Percentiles rank a stretch among this genome's conserved stretches.
These are phyloP conservation scores for Paraconiothyrium sp. DNA, from an alignment of 2,329 filamentous ascomycete genomes.

Conservation along the genomic window DNA sequence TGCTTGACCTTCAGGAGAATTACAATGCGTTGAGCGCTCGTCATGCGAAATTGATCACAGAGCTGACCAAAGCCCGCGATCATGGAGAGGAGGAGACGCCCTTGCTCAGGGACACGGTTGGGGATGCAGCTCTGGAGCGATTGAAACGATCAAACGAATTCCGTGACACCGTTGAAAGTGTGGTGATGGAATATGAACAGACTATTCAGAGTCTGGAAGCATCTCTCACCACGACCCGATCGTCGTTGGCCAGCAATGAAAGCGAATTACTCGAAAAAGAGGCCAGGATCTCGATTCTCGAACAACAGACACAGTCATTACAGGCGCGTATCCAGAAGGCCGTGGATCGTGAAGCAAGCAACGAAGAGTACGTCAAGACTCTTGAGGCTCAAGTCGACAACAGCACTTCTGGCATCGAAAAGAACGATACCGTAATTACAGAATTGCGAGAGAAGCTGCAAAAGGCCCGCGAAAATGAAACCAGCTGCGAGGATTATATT, in stretches of 20 bases:
- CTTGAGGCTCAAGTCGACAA: slow-evolving; percentile 90
- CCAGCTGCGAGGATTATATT: slow-evolving; percentile 93
- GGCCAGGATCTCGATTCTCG: slow-evolving; percentile 89
- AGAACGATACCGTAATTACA: slow-evolving; percentile 82
- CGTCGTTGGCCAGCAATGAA: slow-evolving; percentile 84
- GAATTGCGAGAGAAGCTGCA: slow-evolving; percentile 92
- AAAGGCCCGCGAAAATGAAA: slow-evolving; percentile 88
- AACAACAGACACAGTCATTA: slow-evolving; percentile 90
- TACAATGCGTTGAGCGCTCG: slow-evolving; percentile 90
- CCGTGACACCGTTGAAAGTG: slow-evolving; percentile 92
- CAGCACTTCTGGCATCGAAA: slow-evolving; percentile 90
- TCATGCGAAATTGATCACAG: slow-evolving; percentile 93
- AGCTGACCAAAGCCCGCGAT: slow-evolving; percentile 87
- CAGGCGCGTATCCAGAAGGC: slow-evolving; percentile 92
- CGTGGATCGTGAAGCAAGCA: slow-evolving; percentile 88
- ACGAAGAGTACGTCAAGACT: slow-evolving; percentile 91
- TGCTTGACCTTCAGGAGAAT: slow-evolving; percentile 92
- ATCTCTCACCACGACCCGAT: slow-evolving; percentile 86
- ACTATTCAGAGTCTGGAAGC: slow-evolving; percentile 94
- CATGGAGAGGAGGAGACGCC: slow-evolving; percentile 66
- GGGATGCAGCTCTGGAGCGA: slow-evolving; percentile 83
- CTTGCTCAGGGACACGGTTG: slow-evolving; percentile 69
- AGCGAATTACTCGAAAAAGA: slow-evolving; percentile 90
- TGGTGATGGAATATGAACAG: slow-evolving; percentile 97
- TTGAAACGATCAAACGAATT: slow-evolving; percentile 96